Conservation (phyloP, 805 yeast genomes). For the Wickerhamiella galacta region DNA sequence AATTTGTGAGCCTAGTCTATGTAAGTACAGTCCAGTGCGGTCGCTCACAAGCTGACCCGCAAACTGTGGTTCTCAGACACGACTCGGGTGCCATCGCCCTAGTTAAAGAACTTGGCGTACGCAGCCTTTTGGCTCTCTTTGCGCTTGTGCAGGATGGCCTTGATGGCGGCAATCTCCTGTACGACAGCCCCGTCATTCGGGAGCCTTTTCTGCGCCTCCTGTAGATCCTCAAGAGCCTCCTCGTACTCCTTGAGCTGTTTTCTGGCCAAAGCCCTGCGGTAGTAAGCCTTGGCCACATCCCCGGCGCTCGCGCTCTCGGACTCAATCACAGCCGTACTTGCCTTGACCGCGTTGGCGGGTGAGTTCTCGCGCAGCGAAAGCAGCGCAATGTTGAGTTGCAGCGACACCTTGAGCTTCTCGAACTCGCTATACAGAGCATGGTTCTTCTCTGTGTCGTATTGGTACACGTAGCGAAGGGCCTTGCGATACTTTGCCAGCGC, state of each 20-base stretch:
- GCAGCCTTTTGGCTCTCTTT: conserved; percentile 30
- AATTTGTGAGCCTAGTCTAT: no score
- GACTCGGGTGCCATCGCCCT: conserved; percentile 1
- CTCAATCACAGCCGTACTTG: conserved; percentile 52
- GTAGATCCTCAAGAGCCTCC: conserved; percentile 47
- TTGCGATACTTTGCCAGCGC: conserved; percentile 59
- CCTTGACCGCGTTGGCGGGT: conserved; percentile 36
- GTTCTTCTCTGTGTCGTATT: conserved; percentile 51
- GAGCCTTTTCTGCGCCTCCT: conserved; percentile 43
- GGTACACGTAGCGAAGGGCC: conserved; percentile 51
- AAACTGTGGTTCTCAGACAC: not conserved
- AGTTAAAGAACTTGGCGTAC: conserved; percentile 25
- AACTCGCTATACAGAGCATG: conserved; percentile 26
- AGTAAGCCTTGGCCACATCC: conserved; percentile 69
- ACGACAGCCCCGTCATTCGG: conserved; percentile 60
- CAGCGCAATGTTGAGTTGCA: conserved; percentile 57
- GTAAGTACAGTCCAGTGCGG: no score
- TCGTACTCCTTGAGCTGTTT: conserved; percentile 48
- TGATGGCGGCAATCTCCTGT: conserved; percentile 46
- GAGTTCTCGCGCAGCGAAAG: conserved; percentile 49
- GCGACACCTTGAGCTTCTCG: conserved; percentile 40
- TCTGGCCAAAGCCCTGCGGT: conserved; percentile 70
- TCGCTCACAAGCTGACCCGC: no score
- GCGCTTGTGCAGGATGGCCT: conserved; percentile 33
- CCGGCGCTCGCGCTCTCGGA: conserved; percentile 39